A percentile compares a stretch with the other conserved stretches of the same genome.
Conservation (phyloP, 2,329 filamentous ascomycete genomes). For the Monosporascus cannonballus region DNA sequence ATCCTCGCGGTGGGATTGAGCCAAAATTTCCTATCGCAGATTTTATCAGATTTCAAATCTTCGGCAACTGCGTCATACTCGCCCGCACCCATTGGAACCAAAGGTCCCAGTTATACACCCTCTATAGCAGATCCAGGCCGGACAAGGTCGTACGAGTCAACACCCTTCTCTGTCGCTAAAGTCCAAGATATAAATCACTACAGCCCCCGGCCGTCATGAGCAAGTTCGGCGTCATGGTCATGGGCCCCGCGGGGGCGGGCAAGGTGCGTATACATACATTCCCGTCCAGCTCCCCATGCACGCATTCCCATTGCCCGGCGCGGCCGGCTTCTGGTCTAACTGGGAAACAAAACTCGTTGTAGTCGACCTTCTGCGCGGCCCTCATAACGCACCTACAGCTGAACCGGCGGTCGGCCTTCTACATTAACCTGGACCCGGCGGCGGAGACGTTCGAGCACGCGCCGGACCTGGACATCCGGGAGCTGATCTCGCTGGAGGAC, state of each 20-base stretch:
- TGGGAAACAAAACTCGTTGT: not conserved
- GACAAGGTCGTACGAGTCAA: too few relatives aligned
- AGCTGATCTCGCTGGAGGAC: constrained; percentile 80
- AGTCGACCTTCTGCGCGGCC: constrained; percentile 91
- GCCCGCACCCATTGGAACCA: too few relatives aligned
- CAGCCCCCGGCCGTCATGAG: constrained; percentile 54
- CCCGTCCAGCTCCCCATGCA: constrained; percentile 1
- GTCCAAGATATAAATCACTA: not conserved
- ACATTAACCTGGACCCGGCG: constrained; percentile 96
- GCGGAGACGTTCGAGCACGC: constrained; percentile 88
- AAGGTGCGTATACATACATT: constrained; percentile 51
- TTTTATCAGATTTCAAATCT: not conserved
- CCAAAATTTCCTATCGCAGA: not conserved
- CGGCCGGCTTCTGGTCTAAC: not conserved
- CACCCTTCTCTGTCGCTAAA: not conserved
- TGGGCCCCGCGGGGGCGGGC: constrained; percentile 92
- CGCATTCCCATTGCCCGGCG: not conserved
- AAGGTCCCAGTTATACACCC: too few relatives aligned
- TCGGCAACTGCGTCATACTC: not conserved
- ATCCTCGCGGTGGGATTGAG: not conserved
- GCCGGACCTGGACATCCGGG: constrained; percentile 79
- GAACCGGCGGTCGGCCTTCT: constrained; percentile 90
- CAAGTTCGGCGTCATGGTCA: constrained; percentile 90
- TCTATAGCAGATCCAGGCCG: not conserved
- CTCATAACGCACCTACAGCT: constrained; percentile 90